Evolutionary conservation across 164 flowering plant species (phyloP).

Genomic region (Berberis vulgaris): DNA sequence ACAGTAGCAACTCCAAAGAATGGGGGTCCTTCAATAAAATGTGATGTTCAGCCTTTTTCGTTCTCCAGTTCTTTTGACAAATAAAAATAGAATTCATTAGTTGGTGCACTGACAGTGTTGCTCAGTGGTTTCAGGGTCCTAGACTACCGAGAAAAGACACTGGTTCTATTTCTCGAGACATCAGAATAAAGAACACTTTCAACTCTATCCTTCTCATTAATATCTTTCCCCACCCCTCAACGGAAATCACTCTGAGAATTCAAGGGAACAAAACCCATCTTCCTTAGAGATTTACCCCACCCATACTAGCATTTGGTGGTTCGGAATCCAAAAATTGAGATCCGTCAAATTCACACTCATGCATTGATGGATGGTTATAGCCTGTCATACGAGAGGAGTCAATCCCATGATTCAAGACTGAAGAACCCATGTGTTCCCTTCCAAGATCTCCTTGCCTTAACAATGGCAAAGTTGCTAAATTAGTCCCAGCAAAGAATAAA

Average conservation of each 20-base stretch:
- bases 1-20: neutral
- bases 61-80: conserved; percentile 10
- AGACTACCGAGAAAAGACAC: conserved; percentile 41
- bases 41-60: conserved; percentile 2
- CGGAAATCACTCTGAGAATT: neutral
- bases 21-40: neutral
- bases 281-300: neutral
- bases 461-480: neutral
- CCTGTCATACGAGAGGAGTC: no score
- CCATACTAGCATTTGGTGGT: neutral
- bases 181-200: conserved; percentile 4
- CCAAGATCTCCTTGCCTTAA: neutral
- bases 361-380: no score
- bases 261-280: neutral
- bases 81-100: conserved; percentile 23
- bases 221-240: neutral
- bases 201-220: neutral
- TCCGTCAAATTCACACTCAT: neutral
- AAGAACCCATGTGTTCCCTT: neutral
- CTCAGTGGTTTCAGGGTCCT: neutral
- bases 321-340: neutral
- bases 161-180: conserved; percentile 16
- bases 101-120: conserved; percentile 27
- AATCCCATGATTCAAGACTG: neutral
- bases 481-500: neutral